Conservation (phyloP, 108 stramenopile genomes). For the Skeletonema tropicum region DNA sequence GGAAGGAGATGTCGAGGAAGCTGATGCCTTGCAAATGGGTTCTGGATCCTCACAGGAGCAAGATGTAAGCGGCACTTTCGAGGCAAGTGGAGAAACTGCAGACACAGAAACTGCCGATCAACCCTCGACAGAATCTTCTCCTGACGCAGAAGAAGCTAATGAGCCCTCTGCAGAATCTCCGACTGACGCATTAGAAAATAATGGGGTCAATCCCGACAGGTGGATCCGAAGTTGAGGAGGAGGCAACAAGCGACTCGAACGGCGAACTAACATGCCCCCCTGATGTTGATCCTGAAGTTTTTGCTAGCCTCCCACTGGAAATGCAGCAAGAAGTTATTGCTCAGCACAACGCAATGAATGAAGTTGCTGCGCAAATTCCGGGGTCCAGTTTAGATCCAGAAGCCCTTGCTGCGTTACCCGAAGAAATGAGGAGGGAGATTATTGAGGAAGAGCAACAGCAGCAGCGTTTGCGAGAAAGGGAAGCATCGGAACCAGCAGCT, state of each 20-base stretch:
- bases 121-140: background rate
- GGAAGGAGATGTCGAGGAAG: slow-evolving; percentile 7
- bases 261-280: slow-evolving; percentile 78
- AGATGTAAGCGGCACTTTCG: background rate
- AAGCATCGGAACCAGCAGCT: slow-evolving; percentile 68
- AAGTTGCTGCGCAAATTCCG: slow-evolving; percentile 71
- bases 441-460: slow-evolving; percentile 92
- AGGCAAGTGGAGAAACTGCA: background rate
- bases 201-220: background rate
- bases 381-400: slow-evolving; percentile 92
- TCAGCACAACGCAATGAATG: slow-evolving; percentile 62
- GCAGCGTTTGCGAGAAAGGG: slow-evolving; percentile 56
- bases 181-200: background rate
- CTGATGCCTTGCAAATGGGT: background rate
- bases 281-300: slow-evolving; percentile 91
- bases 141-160: background rate
- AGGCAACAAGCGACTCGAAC: background rate
- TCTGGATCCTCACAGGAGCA: background rate
- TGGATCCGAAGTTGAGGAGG: background rate
- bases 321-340: slow-evolving; percentile 93
- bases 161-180: background rate
- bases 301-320: slow-evolving; percentile 85
- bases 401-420: slow-evolving; percentile 92
- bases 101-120: background rate
- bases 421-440: slow-evolving; percentile 92